phyloP scores from a whole-genome alignment of 192 early-diverging fungal species.

The Dissophora ornata region DNA sequence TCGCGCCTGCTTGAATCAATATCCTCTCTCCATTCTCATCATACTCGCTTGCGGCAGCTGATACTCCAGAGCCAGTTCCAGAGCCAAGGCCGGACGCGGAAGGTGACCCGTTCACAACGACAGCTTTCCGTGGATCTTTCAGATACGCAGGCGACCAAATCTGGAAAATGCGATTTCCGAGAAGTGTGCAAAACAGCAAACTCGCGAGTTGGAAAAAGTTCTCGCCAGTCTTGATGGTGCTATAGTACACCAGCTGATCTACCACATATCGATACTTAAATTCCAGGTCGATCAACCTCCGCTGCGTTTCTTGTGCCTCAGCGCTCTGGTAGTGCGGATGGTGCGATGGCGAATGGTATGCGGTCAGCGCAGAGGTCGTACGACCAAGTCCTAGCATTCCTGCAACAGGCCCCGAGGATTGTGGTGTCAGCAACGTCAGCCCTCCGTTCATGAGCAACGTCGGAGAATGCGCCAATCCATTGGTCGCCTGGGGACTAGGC shows the following conservation, averaged over 20 bases:
- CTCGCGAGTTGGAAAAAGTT: constrained; percentile 75
- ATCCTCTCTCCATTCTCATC: constrained; percentile 2
- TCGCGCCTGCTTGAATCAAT: constrained; percentile 22
- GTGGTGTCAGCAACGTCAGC: constrained; percentile 4
- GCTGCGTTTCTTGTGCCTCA: constrained; percentile 49
- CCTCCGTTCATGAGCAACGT: constrained; percentile 16
- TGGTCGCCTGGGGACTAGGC: neutral
- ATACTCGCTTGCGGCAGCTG: neutral
- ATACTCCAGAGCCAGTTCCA: constrained; percentile 3
- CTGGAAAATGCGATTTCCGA: constrained; percentile 64
- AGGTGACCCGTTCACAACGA: neutral
- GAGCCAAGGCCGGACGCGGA: neutral
- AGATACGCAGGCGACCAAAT: constrained; percentile 59
- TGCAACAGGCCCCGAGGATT: constrained; percentile 21
- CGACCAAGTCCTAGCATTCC: constrained; percentile 49
- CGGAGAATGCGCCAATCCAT: neutral
- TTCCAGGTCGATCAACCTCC: constrained; percentile 65
- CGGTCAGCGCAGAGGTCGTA: neutral
- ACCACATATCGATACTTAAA: constrained; percentile 80
- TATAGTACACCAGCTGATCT: constrained; percentile 80
- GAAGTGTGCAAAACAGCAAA: constrained; percentile 70
- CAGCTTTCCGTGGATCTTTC: constrained; percentile 24
- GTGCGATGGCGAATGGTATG: constrained; percentile 31
- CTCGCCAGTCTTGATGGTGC: constrained; percentile 80
- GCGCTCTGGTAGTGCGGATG: constrained; percentile 39